A percentile compares a stretch with the other conserved stretches of the same genome.
phyloP scores from a whole-genome alignment of 768 basidiomycete genomes.

The Mycena polygramma region DNA sequence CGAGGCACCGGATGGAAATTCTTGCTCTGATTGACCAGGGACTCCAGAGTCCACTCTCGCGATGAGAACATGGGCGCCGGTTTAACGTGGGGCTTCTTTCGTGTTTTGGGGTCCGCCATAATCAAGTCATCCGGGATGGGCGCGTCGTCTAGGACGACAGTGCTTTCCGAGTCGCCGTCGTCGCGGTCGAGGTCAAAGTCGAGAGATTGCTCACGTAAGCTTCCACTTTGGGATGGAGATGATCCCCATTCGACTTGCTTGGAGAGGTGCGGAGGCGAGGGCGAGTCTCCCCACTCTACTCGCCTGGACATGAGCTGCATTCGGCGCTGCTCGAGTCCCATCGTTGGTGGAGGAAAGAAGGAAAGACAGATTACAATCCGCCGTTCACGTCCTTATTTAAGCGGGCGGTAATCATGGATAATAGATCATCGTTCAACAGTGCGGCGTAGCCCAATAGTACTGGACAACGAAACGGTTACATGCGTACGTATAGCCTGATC shows the following conservation, averaged over 20 bases:
- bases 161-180: not conserved
- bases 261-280: constrained; percentile 28
- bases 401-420: constrained; percentile 19
- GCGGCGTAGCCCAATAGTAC: not conserved
- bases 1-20: constrained; percentile 61
- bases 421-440: not conserved
- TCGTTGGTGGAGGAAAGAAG: constrained; percentile 5
- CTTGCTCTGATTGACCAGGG: constrained; percentile 51
- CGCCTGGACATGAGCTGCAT: constrained; percentile 38
- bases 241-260: constrained; percentile 6
- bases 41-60: constrained; percentile 64
- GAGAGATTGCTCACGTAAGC: not conserved
- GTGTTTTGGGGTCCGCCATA: constrained; percentile 11
- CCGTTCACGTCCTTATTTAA: constrained; percentile 9
- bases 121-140: constrained; percentile 20
- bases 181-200: not conserved
- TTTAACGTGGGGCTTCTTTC: constrained; percentile 3
- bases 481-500: constrained; percentile 3
- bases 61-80: constrained; percentile 49
- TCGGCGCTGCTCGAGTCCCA: constrained; percentile 41
- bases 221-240: constrained; percentile 12
- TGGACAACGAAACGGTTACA: not conserved
- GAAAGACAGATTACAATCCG: not conserved
- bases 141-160: not conserved
- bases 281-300: constrained; percentile 39